Evolutionary conservation across 78 protist species (phyloP), one percentile per base, ranked within the genome.

Genomic region (Chrysochromulina parva): DNA sequence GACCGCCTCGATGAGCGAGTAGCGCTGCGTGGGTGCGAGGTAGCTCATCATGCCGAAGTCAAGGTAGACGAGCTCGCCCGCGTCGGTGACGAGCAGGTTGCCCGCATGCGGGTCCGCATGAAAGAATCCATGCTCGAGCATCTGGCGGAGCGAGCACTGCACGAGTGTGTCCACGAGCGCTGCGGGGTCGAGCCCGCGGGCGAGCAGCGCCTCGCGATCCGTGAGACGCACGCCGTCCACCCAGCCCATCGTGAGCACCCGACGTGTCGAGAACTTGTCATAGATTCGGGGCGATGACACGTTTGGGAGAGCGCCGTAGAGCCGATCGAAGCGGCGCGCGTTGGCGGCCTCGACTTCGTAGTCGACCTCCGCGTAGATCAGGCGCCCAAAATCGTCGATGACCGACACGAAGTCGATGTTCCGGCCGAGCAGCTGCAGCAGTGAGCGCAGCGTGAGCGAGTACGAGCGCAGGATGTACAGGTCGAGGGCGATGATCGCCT

Each of bases 121-220:
- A 14, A 81, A 81, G 65, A 81, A 81, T 24, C 87, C 87, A 7
- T 50, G 13, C 38, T 85, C 76, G 48, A 85, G 89, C 57, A 85
- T 85, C 74, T 85, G 89, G 2, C 67, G 71, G 26, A 85, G 89
- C 55, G 89, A 60, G 89, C 89, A 85, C 74, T 62, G 89, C 57
- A 62, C 74, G 73, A 85, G 65, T 4, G 74, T 17, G n/a, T 48
- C 19, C 14, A 85, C 89, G 28, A 85, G 89, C 38, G 14, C 13
- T 3, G 54, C 53, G 26, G 84, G 84, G 28, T 67, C 76, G 76
- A 67, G 76, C 48, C 76, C 76, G 10, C 48, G 48, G 16, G 14
- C 22, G 1, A n/a, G 9, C 48, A 67, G 48, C 76, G 76, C 76
- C 76, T 19, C 48, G 50, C 48, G 58, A 14, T 74, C 84, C 20